phyloP scores from a whole-genome alignment of 2,329 filamentous ascomycete genomes.

The Mycosphaerella sp. region DNA sequence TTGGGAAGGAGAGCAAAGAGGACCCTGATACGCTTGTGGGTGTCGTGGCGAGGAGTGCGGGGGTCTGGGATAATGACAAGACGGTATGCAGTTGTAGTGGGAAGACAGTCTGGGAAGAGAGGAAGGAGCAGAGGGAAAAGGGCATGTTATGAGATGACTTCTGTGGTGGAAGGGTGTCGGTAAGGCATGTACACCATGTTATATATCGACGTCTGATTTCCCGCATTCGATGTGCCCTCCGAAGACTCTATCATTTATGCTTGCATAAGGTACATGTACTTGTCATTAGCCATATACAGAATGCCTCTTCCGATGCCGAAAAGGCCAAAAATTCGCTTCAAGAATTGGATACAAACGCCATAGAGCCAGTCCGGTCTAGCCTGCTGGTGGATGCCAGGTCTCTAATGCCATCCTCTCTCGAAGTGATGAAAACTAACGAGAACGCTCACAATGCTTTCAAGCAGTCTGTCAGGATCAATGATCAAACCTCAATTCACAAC shows the following conservation, averaged over 20 bases:
- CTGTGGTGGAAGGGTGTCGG: too few species aligned
- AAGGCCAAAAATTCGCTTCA: neutral
- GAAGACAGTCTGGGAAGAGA: constrained; percentile 97
- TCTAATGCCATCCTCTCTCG: neutral
- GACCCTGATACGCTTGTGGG: constrained; percentile 83
- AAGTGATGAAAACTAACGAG: neutral
- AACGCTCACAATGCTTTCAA: constrained; percentile 8
- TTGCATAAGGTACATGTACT: too few species aligned
- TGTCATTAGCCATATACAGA: neutral
- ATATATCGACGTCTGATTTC: too few species aligned
- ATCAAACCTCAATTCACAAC: constrained; percentile 6
- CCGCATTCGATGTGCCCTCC: too few species aligned
- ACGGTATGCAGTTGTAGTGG: constrained; percentile 96
- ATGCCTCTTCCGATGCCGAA: neutral
- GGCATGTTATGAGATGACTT: constrained; percentile 65
- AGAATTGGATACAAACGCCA: neutral
- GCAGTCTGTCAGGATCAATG: neutral
- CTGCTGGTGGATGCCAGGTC: neutral
- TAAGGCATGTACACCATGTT: too few species aligned
- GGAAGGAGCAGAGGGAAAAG: constrained; percentile 78
- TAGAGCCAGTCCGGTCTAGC: neutral
- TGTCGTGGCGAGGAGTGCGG: constrained; percentile 89
- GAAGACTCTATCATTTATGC: neutral
- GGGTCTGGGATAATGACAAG: constrained; percentile 99
- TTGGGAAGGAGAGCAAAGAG: constrained; percentile 55